These are phyloP conservation scores for Trifolium subterraneum DNA, from an alignment of 306 rosid species.

Conservation along the genomic window DNA sequence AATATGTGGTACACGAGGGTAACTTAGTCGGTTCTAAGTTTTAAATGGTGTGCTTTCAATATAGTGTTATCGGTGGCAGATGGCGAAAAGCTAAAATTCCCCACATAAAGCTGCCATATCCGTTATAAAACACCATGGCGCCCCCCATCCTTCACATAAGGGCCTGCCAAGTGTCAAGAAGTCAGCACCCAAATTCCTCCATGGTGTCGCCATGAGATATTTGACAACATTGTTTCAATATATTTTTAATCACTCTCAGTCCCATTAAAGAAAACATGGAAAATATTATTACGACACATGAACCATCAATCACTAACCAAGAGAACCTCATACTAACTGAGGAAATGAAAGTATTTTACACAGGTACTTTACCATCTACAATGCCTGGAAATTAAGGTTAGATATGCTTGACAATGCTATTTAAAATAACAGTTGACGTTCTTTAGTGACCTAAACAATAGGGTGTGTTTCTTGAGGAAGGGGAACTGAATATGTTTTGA, in stretches of 20 bases:
- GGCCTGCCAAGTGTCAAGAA: too few species aligned
- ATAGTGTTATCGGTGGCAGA: too few species aligned
- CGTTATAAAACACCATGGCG: too few species aligned
- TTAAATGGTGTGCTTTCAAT: too few species aligned
- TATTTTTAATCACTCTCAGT: too few species aligned
- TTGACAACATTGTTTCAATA: neutral
- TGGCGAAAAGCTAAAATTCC: too few species aligned
- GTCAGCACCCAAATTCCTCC: neutral
- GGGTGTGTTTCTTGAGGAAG: neutral
- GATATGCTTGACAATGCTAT: neutral
- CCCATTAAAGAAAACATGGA: too few species aligned
- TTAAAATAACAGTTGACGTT: neutral
- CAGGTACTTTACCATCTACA: neutral
- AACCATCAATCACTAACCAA: neutral
- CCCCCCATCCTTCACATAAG: too few species aligned
- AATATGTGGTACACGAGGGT: neutral
- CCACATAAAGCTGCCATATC: too few species aligned
- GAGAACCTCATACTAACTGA: neutral
- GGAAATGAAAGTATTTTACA: neutral
- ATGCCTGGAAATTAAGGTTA: neutral
- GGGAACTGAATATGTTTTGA: neutral
- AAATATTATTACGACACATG: too few species aligned
- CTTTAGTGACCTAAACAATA: neutral
- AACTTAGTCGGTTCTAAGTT: neutral
- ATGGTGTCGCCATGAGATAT: neutral